phyloP scores from a whole-genome alignment of 2,329 filamentous ascomycete species.

The Mycosphaerella sp. region DNA sequence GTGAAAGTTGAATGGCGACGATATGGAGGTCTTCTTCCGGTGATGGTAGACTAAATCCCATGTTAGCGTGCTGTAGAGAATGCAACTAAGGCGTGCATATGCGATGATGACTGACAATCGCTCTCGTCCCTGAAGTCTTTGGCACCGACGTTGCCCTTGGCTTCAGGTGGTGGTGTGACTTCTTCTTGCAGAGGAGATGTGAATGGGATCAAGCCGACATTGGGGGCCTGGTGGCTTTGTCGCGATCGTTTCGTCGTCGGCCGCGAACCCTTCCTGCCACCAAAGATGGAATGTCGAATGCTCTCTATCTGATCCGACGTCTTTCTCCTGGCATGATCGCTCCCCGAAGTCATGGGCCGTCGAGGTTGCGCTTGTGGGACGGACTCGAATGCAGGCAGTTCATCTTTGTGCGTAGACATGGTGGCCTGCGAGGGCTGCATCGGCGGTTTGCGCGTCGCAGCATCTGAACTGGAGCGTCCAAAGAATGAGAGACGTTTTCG shows the following conservation, averaged over 20 bases:
- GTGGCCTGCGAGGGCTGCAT: conserved; percentile 13
- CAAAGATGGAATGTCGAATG: conserved; percentile 26
- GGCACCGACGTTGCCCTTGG: conserved; percentile 9
- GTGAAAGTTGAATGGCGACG: conserved; percentile 58
- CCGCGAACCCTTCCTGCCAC: conserved; percentile 15
- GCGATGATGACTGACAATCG: conserved; percentile 16
- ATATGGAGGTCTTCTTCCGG: conserved; percentile 47
- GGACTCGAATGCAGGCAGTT: not conserved
- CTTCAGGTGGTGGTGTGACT: not conserved
- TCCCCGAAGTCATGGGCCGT: conserved; percentile 17
- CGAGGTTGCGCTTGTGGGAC: conserved; percentile 3
- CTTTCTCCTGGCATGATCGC: conserved; percentile 15
- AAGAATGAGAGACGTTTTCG: conserved; percentile 27
- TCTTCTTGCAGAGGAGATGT: conserved; percentile 8
- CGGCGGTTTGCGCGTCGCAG: conserved; percentile 13
- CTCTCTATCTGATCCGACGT: conserved; percentile 23
- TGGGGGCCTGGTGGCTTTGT: conserved; percentile 9
- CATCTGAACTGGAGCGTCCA: conserved; percentile 22
- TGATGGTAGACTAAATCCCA: conserved; percentile 24
- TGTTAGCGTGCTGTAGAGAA: not conserved
- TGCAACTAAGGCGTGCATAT: not conserved
- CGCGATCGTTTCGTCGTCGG: conserved; percentile 13
- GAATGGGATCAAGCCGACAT: conserved; percentile 15
- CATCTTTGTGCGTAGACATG: conserved; percentile 6
- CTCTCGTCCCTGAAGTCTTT: conserved; percentile 16